Evolutionary conservation across 1,139 yeast genomes (phyloP), one percentile per base, ranked within the genome.

Genomic region (Sugiyamaella pinicola): DNA sequence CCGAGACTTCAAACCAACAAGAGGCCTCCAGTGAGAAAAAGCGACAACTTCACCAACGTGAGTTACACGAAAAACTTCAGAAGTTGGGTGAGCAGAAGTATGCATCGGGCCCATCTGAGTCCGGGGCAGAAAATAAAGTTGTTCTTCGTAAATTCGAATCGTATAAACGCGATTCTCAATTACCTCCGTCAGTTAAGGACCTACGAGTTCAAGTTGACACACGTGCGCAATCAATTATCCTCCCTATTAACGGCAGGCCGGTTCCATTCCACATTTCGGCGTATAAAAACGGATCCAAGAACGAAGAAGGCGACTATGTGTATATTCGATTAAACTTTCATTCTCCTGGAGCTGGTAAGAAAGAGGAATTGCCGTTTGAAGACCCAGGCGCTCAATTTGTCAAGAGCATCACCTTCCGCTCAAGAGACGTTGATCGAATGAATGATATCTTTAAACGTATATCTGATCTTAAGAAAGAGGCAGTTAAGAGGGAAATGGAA

Each of bases 241-340:
- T 93, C 56, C 99, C 99, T 48, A 87, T 93, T 57, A 83, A 86
- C 64, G 99, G 99, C 57, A 81, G 99, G 66, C 97, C 99, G 1
- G 99, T 95, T 47, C 99, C 99, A 26, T 91, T 93, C 77, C 99
- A 93, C 69, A 90, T 93, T 64, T 89, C 90, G 67, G 78, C 97
- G 7, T 91, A 88, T 72, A 93, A 91, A 68, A 91, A 89, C 69
- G 98, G 97, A 47, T 87, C 96, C 21, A 93, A 90, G 66, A 89
- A 86, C 61, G 99, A 93, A 66, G 99, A 95, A 74, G 98, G 98
- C 44, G 98, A 91, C 61, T 90, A 81, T 69, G 91, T 96, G 1
- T 91, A 88, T 66, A 72, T 93, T 64, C 82, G 99, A 70, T 78
- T 93, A 64, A 93, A 93, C 69, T 90, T 93, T 76, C 85, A 91